Conservation (phyloP, 2,329 filamentous ascomycete genomes). For the Neofusicoccum parvum region DNA sequence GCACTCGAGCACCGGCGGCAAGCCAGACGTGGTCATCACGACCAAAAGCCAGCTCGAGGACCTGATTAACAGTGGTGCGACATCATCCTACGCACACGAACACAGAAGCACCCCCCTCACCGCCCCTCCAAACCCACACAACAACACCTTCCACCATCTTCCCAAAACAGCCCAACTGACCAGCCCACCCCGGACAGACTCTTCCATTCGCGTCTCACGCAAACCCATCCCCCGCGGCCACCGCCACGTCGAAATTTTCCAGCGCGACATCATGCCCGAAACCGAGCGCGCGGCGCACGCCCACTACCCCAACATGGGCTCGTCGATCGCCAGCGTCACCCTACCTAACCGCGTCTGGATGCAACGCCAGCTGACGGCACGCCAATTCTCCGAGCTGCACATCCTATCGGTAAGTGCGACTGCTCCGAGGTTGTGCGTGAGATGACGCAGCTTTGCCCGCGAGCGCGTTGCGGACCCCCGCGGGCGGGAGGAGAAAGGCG, state of each 20-base stretch:
- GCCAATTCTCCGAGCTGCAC: slow-evolving; percentile 1
- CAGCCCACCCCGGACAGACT: not conserved
- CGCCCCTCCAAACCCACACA: not conserved
- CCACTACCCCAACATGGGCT: not conserved
- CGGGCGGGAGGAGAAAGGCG: too few species aligned
- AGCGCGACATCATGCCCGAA: not conserved
- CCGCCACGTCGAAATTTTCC: not conserved
- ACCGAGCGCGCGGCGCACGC: not conserved
- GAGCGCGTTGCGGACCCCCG: too few species aligned
- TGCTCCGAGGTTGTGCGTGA: not conserved
- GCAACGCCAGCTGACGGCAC: not conserved
- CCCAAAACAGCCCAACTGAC: not conserved
- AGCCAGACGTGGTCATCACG: not conserved
- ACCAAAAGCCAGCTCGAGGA: not conserved
- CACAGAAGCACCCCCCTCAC: not conserved
- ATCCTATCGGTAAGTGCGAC: not conserved
- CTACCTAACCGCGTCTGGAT: slow-evolving; percentile 12
- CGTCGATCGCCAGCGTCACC: not conserved
- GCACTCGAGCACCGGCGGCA: not conserved
- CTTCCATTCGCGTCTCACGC: not conserved
- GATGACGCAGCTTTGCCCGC: not conserved
- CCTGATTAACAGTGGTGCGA: not conserved
- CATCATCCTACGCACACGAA: not conserved
- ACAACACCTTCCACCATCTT: not conserved
- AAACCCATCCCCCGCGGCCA: slow-evolving; percentile 3